Conservation (phyloP, 768 basidiomycete species). For the Boletus edulis region DNA sequence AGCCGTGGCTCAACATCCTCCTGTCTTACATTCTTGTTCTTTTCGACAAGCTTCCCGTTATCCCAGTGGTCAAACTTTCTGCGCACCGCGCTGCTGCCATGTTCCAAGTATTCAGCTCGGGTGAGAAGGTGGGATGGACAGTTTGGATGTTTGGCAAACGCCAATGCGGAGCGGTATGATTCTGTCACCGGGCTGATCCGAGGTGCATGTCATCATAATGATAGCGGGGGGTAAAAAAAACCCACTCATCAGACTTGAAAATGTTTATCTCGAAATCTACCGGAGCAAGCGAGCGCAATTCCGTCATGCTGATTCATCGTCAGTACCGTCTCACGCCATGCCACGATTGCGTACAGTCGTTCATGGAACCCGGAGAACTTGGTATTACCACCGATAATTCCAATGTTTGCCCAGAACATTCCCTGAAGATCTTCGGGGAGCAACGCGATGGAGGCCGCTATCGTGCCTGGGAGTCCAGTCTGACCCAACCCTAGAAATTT, state of each 20-base stretch:
- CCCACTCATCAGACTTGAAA: slow-evolving; percentile 73
- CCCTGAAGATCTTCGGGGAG: slow-evolving; percentile 83
- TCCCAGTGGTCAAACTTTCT: slow-evolving; percentile 73
- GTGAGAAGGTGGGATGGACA: slow-evolving; percentile 61
- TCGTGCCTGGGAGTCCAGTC: slow-evolving; percentile 70
- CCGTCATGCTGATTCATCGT: slow-evolving; percentile 51
- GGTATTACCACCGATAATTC: slow-evolving; percentile 81
- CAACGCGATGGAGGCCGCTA: slow-evolving; percentile 71
- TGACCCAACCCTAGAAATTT: slow-evolving; percentile 66
- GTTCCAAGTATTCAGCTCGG: slow-evolving; percentile 81
- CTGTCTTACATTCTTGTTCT: slow-evolving; percentile 17
- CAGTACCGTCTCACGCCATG: slow-evolving; percentile 12
- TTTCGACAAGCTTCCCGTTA: slow-evolving; percentile 22
- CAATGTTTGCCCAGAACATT: slow-evolving; percentile 96
- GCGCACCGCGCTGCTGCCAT: slow-evolving; percentile 71
- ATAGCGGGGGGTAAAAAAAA: slow-evolving; percentile 13
- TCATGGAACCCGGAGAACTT: slow-evolving; percentile 70
- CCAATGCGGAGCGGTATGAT: slow-evolving; percentile 58
- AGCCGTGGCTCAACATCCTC: slow-evolving; percentile 26
- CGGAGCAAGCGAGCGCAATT: slow-evolving; percentile 81
- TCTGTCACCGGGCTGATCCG: slow-evolving; percentile 59
- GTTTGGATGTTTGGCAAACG: slow-evolving; percentile 52
- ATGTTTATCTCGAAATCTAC: slow-evolving; percentile 72
- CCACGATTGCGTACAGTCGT: slow-evolving; percentile 60
- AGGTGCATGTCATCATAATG: slow-evolving; percentile 14